Percentiles rank a stretch among this genome's conserved stretches.
These are phyloP conservation scores for Leishmania lainsoni DNA, from an alignment of 208 protist species.

Conservation along the genomic window DNA sequence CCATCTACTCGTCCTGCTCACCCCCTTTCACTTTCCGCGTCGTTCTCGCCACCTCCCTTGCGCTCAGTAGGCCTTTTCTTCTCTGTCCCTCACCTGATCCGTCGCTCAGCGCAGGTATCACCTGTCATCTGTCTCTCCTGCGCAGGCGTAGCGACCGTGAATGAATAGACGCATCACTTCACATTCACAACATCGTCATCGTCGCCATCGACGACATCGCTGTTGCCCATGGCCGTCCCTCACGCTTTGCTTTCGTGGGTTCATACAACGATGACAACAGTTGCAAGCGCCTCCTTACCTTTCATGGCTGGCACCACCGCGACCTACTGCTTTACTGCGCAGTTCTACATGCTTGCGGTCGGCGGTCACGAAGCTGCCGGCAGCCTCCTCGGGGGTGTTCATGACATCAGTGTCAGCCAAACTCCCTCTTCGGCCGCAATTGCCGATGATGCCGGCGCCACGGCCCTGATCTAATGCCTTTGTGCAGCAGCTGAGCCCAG, in stretches of 20 bases:
- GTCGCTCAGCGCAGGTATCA: background rate
- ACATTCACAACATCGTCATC: background rate
- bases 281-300: background rate
- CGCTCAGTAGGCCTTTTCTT: background rate
- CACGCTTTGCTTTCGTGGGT: slow-evolving; percentile 11
- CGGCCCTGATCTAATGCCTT: background rate
- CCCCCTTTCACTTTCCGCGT: background rate
- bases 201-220: background rate
- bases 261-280: slow-evolving; percentile 1
- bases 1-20: background rate
- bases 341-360: background rate
- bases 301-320: slow-evolving; percentile 13
- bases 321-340: slow-evolving; percentile 15
- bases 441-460: background rate
- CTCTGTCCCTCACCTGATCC: background rate
- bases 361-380: background rate
- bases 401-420: slow-evolving; percentile 8
- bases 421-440: background rate
- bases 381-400: background rate
- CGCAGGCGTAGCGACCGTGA: background rate
- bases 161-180: background rate
- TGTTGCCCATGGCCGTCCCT: background rate
- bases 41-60: background rate
- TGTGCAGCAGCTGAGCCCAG: slow-evolving; percentile 9
- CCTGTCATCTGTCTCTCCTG: background rate